phyloP scores from a whole-genome alignment of 805 yeast species.

The Scheffersomyces ergatensis region DNA sequence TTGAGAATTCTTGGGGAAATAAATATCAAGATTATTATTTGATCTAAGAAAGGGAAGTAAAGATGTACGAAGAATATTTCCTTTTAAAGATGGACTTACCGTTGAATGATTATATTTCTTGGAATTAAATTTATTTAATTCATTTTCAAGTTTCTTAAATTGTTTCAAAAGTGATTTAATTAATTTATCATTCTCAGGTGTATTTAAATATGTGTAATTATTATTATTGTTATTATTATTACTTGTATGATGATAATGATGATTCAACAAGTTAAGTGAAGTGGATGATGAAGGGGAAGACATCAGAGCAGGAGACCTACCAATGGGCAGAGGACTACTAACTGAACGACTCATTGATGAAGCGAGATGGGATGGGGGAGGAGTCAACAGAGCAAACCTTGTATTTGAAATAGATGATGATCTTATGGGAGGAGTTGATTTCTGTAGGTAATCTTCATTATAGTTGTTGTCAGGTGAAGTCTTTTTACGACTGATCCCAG shows the following conservation, averaged over 20 bases:
- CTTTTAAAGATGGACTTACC: slow-evolving; percentile 25
- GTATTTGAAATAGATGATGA: background rate
- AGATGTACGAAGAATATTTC: slow-evolving; percentile 45
- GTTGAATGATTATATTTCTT: slow-evolving; percentile 29
- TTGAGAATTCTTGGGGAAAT: slow-evolving; percentile 15
- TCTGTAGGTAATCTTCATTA: background rate
- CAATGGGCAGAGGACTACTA: background rate
- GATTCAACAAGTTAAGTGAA: slow-evolving; percentile 1
- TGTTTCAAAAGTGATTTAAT: slow-evolving; percentile 23
- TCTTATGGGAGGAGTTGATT: background rate
- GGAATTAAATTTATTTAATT: slow-evolving; percentile 42
- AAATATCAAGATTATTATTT: slow-evolving; percentile 16
- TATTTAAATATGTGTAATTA: background rate
- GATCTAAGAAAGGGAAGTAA: slow-evolving; percentile 44
- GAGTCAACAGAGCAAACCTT: slow-evolving; percentile 1
- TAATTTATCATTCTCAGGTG: slow-evolving; percentile 8
- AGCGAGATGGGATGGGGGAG: slow-evolving; percentile 5
- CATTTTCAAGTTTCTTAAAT: slow-evolving; percentile 42
- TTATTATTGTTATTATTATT: background rate
- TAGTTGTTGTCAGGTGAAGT: slow-evolving; percentile 1
- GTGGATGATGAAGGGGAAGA: slow-evolving; percentile 2
- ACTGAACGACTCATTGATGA: background rate
- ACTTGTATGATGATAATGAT: background rate
- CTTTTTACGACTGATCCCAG: slow-evolving; percentile 11
- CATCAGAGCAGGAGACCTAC: background rate